These are phyloP conservation scores for Litsea cubeba DNA, from an alignment of 164 flowering plant species.

Conservation along the genomic window DNA sequence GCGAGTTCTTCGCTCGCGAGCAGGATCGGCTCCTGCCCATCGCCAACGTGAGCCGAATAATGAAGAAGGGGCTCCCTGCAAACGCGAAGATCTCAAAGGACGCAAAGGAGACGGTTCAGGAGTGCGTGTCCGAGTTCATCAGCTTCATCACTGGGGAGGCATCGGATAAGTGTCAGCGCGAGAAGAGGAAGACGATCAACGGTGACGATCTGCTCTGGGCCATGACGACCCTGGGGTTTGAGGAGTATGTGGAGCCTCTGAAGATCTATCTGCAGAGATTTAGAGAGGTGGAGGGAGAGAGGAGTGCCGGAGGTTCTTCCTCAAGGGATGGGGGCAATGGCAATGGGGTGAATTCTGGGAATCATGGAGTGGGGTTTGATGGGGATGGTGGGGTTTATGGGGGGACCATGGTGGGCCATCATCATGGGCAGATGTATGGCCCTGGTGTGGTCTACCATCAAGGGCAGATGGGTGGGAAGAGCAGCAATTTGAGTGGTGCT, in stretches of 20 bases:
- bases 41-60: conserved; percentile 60
- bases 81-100: conserved; percentile 63
- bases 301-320: conserved; percentile 11
- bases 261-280: conserved; percentile 47
- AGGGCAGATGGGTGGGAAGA: background rate
- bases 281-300: conserved; percentile 53
- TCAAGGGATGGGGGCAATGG: conserved; percentile 16
- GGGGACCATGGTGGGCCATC: conserved; percentile 32
- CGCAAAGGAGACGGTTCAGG: conserved; percentile 64
- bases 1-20: conserved; percentile 41
- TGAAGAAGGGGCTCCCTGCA: conserved; percentile 56
- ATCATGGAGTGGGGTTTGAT: no score
- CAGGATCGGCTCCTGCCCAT: conserved; percentile 57
- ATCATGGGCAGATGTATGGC: conserved; percentile 31
- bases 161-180: conserved; percentile 58
- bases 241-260: conserved; percentile 54
- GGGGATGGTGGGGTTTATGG: conserved; percentile 13
- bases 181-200: conserved; percentile 60
- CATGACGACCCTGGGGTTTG: conserved; percentile 62
- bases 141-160: conserved; percentile 66
- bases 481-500: conserved; percentile 7
- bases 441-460: background rate
- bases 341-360: conserved; percentile 13
- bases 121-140: conserved; percentile 65
- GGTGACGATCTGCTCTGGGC: conserved; percentile 67